Percentiles rank a stretch among this genome's conserved stretches.
Evolutionary conservation across 371 early-diverging fungal genomes (phyloP).

Genomic region (Circinella umbellata): DNA sequence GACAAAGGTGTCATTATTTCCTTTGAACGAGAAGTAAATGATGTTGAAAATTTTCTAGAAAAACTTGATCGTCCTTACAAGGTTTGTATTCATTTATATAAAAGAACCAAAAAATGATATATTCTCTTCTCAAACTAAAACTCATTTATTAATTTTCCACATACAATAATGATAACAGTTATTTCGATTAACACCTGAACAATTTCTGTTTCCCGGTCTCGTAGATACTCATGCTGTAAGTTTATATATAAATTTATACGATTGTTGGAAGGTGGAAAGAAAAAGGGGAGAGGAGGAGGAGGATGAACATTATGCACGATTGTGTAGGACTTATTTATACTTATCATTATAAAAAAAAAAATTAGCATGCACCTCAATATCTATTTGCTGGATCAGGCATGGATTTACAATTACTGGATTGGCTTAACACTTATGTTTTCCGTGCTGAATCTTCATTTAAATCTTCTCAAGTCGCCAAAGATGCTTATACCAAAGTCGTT

Average conservation of each 20-base stretch:
- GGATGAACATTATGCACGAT: no score
- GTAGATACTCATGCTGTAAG: conserved; percentile 88
- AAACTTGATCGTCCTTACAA: conserved; percentile 12
- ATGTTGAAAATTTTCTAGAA: conserved; percentile 31
- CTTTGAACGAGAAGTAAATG: conserved; percentile 45
- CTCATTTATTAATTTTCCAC: conserved; percentile 5
- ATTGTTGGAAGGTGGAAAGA: no score
- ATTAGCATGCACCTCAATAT: conserved; percentile 93
- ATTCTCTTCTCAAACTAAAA: no score
- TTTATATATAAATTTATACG: background rate
- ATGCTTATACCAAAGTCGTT: conserved; percentile 70
- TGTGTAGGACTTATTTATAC: background rate
- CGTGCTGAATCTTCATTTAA: conserved; percentile 79
- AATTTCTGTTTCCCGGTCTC: conserved; percentile 87
- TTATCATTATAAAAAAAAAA: background rate
- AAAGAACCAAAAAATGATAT: no score
- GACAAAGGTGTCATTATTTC: conserved; percentile 59
- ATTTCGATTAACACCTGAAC: conserved; percentile 48
- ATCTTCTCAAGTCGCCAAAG: conserved; percentile 62
- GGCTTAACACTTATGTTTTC: conserved; percentile 89
- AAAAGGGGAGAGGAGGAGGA: no score
- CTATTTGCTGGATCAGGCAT: conserved; percentile 86
- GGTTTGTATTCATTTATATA: background rate
- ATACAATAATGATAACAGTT: conserved; percentile 28
- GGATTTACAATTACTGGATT: conserved; percentile 88